Percentiles rank a stretch among this genome's conserved stretches.
Conservation (phyloP, 441 rosid species). For the Syzygium syzygioides region DNA sequence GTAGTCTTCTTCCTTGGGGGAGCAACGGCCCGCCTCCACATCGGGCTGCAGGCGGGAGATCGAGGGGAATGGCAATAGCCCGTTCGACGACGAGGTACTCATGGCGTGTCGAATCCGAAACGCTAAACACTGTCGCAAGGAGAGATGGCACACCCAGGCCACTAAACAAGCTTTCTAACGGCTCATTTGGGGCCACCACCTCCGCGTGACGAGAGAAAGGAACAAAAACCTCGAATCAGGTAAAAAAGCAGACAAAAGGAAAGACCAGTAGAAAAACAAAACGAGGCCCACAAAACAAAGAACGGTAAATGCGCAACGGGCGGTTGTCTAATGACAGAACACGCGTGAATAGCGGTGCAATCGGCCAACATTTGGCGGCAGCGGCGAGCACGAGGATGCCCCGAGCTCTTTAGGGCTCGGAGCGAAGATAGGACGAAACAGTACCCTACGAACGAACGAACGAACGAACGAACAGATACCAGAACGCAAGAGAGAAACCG, state of each 20-base stretch:
- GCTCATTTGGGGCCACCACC: background rate
- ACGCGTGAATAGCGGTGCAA: background rate
- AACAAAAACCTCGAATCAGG: background rate
- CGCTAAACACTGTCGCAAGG: background rate
- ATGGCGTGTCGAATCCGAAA: background rate
- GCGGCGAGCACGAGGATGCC: background rate
- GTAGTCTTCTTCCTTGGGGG: conserved; percentile 11
- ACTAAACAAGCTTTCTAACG: background rate
- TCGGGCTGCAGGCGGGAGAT: background rate
- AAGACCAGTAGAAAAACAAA: too few relatives aligned
- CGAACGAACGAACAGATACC: fast-evolving
- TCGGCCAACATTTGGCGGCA: background rate
- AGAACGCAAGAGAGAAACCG: background rate
- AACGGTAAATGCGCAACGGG: background rate
- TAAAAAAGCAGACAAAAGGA: background rate
- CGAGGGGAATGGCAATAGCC: background rate
- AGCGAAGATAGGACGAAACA: background rate
- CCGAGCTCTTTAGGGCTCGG: background rate
- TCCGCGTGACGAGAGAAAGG: background rate
- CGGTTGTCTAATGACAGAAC: background rate
- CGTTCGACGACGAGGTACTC: background rate
- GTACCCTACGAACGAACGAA: background rate
- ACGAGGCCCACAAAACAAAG: background rate
- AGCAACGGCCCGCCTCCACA: conserved; percentile 20
- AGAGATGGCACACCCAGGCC: background rate